Evolutionary conservation across 2,329 filamentous ascomycete species (phyloP), one percentile per base, ranked within the genome.

Genomic region (Onygenales sp.): DNA sequence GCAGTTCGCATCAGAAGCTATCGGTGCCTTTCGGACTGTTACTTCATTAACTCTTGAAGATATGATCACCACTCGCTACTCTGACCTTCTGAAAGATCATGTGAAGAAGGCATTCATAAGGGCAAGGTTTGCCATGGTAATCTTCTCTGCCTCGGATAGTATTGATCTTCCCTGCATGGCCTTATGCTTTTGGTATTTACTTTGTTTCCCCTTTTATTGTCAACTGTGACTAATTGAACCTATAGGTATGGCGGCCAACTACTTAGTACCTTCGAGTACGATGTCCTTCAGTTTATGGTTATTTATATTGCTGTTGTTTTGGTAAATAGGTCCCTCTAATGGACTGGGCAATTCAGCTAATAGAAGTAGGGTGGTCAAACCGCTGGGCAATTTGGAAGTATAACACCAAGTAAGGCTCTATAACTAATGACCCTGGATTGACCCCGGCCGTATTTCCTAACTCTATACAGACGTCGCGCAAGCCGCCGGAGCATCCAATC

Each of bases 1-100:
- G 17, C 81, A 86, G 60, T 89, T 89, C 60, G 86, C 85, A 0
- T 80, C 85, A 1, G 87, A 91, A 65, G 80, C 85, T 3, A 86
- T 90, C 42, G 78, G 82, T 1, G 86, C 86, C 0, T 87, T 88
- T 65, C 78, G 86, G 8, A 90, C 87, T 0, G 86, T 90, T 5
- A 73, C 83, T 0, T 78, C 84, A 1, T 73, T 90, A 14, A 86
- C 83, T 1, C 79, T 90, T 62, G 86, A 90, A 63, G 76, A 83
- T 54, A 72, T 75, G 11, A 87, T 89, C 55, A 75, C 78, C 43
- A 63, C 75, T 2, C 78, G 84, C 36, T 91, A 89, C 60, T 70
- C 79, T 14, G 64, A 57, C 0, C 73, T 89, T 2, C 76, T 89
- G 7, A 66, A 69, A 3, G 66, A 73, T 1, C 86, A 89, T 61